Evolutionary conservation across 2,329 filamentous ascomycete species (phyloP), one percentile per base, ranked within the genome.

Genomic region (Ophiocordyceps sinensis): DNA sequence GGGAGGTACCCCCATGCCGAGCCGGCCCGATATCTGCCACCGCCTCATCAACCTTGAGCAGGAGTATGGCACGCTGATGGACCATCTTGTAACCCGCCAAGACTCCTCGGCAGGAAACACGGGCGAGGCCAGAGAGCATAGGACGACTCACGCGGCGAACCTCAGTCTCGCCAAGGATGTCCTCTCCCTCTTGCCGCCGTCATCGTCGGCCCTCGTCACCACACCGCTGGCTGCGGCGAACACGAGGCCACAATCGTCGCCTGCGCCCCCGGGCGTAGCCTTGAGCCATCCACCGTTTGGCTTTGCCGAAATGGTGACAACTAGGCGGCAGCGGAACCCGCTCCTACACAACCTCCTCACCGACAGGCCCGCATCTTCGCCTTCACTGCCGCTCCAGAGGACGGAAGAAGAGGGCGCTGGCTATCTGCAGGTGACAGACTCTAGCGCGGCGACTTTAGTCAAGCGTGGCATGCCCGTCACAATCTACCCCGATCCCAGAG

Each of bases 301-400:
- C 1, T 62, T 67, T 17, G 62, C 68, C 2, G 65, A 63, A 26
- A 71, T 70, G 45, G 72, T 76, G 3, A 68, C 66, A 19, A 77
- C 73, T 0, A 63, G 73, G 43, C 66, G 64, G 37, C 68, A 66
- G 43, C 71, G 73, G 53, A 98, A 98, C 52, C 87, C 88, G 0
- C 67, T 98, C 2, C 91, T 98, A 37, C 87, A 98, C 61, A 96
- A 95, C 52, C 75, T 98, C 1, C 72, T 98, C 10, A 98, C 91
- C 2, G 91, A 98, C 62, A 93, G 94, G 53, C 89, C 91, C 0
- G 75, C 88, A 13, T 82, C 87, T 48, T 96, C 91, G 1, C 91
- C 91, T 1, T 98, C 91, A 1, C 68, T 98, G 0, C 91, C 91
- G 0, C 70, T 79, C 7, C 75, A 79, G 34, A 73, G 84, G 38